Percentiles rank a stretch among this genome's conserved stretches.
Conservation (phyloP, 2,329 filamentous ascomycete genomes). For the Verticillium nubilum region DNA sequence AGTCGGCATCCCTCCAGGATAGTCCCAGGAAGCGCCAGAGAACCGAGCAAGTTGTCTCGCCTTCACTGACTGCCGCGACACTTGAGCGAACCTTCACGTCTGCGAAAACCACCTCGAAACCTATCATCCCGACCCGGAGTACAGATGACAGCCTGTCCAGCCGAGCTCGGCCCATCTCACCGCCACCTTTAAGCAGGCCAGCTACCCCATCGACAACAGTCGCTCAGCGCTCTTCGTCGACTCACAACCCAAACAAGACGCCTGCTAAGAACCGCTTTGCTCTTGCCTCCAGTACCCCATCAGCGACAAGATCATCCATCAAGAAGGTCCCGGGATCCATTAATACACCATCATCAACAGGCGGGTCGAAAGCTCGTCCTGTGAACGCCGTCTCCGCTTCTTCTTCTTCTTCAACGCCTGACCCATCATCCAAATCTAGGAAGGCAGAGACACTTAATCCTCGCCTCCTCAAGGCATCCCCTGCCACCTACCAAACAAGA, state of each 20-base stretch:
- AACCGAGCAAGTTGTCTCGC: conserved; percentile 9
- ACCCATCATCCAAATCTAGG: conserved; percentile 11
- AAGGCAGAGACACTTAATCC: conserved; percentile 59
- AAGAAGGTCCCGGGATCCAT: conserved; percentile 4
- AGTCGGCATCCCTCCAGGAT: conserved; percentile 18
- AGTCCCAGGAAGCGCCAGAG: conserved; percentile 25
- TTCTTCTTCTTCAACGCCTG: conserved; percentile 5
- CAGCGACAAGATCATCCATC: not conserved
- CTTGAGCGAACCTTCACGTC: conserved; percentile 4
- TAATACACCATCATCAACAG: conserved; percentile 3
- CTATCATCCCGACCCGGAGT: conserved; percentile 7
- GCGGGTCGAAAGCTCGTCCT: not conserved
- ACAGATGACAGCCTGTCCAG: conserved; percentile 15
- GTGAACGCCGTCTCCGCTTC: conserved; percentile 2
- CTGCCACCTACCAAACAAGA: conserved; percentile 51
- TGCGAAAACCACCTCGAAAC: conserved; percentile 13
- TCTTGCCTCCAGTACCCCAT: not conserved
- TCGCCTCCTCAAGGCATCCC: conserved; percentile 53
- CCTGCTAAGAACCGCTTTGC: not conserved
- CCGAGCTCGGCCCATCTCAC: conserved; percentile 24
- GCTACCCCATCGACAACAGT: not conserved
- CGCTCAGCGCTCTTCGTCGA: not conserved
- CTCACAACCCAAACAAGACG: not conserved
- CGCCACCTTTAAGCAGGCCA: conserved; percentile 24
- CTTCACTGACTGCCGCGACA: not conserved